Percentiles rank a stretch among this genome's conserved stretches.
phyloP scores from a whole-genome alignment of 352 stramenopile genomes.

The Globisporangium paddicum region DNA sequence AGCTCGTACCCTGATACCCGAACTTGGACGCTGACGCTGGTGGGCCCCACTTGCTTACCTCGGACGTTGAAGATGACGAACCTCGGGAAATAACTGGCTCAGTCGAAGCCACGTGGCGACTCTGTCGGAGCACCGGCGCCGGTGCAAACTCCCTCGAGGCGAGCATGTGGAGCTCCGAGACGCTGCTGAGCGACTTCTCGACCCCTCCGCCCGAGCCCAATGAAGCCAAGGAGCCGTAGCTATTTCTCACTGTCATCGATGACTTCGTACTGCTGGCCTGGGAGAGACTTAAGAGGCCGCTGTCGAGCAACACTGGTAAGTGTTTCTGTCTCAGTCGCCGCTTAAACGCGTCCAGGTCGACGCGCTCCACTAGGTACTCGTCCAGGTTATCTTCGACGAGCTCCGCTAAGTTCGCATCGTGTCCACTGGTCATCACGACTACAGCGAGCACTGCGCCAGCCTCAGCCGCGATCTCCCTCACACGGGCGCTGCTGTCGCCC shows the following conservation, averaged over 20 bases:
- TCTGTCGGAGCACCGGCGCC: not conserved
- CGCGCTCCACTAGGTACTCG: constrained; percentile 40
- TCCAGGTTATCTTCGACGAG: constrained; percentile 42
- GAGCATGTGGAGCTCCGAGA: constrained; percentile 38
- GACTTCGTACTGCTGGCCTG: not conserved
- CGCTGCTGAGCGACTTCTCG: constrained; percentile 31
- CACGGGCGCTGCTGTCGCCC: constrained; percentile 36
- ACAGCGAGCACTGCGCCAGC: constrained; percentile 26
- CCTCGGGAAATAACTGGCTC: not conserved
- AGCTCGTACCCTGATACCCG: not conserved
- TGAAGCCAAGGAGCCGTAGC: not conserved
- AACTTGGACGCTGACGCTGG: not conserved
- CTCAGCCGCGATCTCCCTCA: constrained; percentile 47
- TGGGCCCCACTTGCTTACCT: not conserved
- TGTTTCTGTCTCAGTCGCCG: constrained; percentile 29
- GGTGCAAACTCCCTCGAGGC: constrained; percentile 10
- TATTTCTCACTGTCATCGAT: not conserved
- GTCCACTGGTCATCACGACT: constrained; percentile 14
- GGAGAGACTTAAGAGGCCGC: constrained; percentile 22
- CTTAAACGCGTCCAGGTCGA: constrained; percentile 46
- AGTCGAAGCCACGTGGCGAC: not conserved
- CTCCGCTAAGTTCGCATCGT: constrained; percentile 30
- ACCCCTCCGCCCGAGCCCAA: too few relatives aligned
- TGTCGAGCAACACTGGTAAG: constrained; percentile 31
- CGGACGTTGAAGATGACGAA: not conserved